phyloP scores from a whole-genome alignment of 2,329 filamentous ascomycete genomes.

The Monosporascus sp. region DNA sequence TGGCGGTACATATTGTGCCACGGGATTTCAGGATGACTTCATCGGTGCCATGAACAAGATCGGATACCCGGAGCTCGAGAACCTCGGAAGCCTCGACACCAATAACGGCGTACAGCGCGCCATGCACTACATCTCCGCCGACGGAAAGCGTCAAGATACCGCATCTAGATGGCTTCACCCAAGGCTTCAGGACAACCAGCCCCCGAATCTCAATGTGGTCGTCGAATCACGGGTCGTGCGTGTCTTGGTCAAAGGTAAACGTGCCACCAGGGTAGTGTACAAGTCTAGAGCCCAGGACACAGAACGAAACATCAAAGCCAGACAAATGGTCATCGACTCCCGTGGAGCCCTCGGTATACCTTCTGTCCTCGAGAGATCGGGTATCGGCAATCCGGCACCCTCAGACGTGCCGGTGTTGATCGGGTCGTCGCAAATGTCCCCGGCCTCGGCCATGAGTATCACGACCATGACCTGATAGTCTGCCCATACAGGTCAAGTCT shows the following conservation, averaged over 20 bases:
- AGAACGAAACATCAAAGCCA: constrained; percentile 27
- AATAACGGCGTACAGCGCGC: constrained; percentile 10
- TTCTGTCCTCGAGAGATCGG: constrained; percentile 42
- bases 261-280: too few relatives aligned
- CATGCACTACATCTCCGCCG: constrained; percentile 13
- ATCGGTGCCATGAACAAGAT: constrained; percentile 39
- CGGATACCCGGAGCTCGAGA: constrained; percentile 43
- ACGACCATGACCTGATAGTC: constrained; percentile 42
- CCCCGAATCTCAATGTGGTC: constrained; percentile 45
- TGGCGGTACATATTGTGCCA: constrained; percentile 38
- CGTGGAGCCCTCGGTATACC: constrained; percentile 35
- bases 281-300: too few relatives aligned
- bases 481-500: constrained; percentile 33
- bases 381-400: constrained; percentile 38
- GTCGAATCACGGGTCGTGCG: constrained; percentile 42
- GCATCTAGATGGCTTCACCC: constrained; percentile 46
- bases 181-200: constrained; percentile 33
- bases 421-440: constrained; percentile 31
- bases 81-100: constrained; percentile 45
- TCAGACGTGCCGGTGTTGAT: constrained; percentile 26
- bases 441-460: constrained; percentile 39
- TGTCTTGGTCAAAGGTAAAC: too few relatives aligned
- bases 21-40: constrained; percentile 39
- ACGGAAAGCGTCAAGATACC: constrained; percentile 44
- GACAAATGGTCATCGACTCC: constrained; percentile 37